These are phyloP conservation scores for Ilyonectria sp. DNA, from an alignment of 2,329 filamentous ascomycete species.

Conservation along the genomic window DNA sequence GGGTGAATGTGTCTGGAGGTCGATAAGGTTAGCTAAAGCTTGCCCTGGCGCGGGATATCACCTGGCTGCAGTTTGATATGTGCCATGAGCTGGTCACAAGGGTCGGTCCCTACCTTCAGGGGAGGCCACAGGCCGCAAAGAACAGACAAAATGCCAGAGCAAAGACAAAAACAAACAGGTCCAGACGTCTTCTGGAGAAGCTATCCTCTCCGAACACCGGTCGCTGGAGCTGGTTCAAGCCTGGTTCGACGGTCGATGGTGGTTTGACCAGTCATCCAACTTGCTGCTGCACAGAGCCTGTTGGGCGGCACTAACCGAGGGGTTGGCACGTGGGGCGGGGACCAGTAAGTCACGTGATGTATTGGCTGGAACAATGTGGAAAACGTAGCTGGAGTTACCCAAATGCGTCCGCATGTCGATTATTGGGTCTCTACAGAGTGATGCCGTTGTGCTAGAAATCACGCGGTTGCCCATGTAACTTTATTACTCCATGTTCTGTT, in stretches of 20 bases:
- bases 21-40: constrained; percentile 32
- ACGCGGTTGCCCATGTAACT: not conserved
- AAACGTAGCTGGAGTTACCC: not conserved
- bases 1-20: constrained; percentile 22
- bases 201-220: constrained; percentile 18
- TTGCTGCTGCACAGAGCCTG: constrained; percentile 42
- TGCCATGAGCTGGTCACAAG: constrained; percentile 1
- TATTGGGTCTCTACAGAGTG: not conserved
- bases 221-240: constrained; percentile 18
- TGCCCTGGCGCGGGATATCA: constrained; percentile 10
- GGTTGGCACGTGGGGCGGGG: constrained; percentile 47
- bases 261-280: constrained; percentile 30
- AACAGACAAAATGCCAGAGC: not conserved
- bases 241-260: constrained; percentile 24
- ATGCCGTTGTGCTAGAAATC: not conserved
- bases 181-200: constrained; percentile 2
- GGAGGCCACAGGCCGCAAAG: not conserved
- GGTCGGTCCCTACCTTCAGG: constrained; percentile 1
- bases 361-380: not conserved
- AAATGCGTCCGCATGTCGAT: not conserved
- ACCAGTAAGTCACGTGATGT: constrained; percentile 38
- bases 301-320: constrained; percentile 49
- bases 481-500: not conserved
- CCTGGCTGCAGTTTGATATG: not conserved
- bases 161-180: not conserved